phyloP scores from a whole-genome alignment of 1,284 basidiomycete species.

The Austropuccinia psidii region DNA sequence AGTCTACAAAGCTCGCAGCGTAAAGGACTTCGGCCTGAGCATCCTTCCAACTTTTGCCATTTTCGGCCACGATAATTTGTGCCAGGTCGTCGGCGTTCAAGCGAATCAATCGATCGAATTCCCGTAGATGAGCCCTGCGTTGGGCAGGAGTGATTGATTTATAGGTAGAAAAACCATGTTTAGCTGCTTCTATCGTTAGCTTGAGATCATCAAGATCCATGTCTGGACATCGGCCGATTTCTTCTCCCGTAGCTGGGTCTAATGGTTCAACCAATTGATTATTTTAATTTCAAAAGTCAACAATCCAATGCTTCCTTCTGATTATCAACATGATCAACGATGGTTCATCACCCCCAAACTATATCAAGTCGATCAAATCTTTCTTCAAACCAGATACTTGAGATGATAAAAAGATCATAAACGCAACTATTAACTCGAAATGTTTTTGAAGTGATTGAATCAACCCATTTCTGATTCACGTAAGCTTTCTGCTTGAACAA shows the following conservation, averaged over 20 bases:
- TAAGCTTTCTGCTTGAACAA: slow-evolving; percentile 67
- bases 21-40: slow-evolving; percentile 56
- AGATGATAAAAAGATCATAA: not conserved
- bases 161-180: slow-evolving; percentile 69
- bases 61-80: slow-evolving; percentile 69
- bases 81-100: slow-evolving; percentile 73
- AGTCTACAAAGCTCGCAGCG: slow-evolving; percentile 30
- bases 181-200: slow-evolving; percentile 68
- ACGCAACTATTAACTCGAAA: slow-evolving; percentile 67
- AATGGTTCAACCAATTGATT: not conserved
- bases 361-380: not conserved
- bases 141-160: slow-evolving; percentile 50
- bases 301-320: not conserved
- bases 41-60: slow-evolving; percentile 77
- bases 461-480: slow-evolving; percentile 74
- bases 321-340: not conserved
- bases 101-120: slow-evolving; percentile 64
- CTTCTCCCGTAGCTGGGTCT: slow-evolving; percentile 77
- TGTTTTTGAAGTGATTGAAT: slow-evolving; percentile 62
- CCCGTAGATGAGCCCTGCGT: slow-evolving; percentile 69
- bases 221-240: slow-evolving; percentile 73
- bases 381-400: not conserved
- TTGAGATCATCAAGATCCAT: slow-evolving; percentile 74
- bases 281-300: not conserved
- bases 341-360: not conserved